Base-by-base conservation (phyloP, 352 stramenopile genomes). In the Phytophthora cryptogea region DNA sequence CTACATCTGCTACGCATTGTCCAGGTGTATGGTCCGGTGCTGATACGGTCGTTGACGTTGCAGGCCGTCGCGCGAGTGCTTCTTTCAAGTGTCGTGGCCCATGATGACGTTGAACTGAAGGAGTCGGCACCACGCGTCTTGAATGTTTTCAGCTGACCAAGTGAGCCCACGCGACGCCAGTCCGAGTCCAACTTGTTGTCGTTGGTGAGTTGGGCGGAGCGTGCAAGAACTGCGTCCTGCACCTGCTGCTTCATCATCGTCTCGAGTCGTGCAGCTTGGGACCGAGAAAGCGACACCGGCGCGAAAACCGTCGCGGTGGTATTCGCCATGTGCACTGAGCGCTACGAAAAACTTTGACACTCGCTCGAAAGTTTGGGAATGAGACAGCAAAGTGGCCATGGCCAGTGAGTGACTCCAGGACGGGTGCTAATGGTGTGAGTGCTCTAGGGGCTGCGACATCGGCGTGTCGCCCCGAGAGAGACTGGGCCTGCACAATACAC, bases 91-190 rank as follows among this genome's bases (percentile, higher is more conserved):
- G 64, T 74, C 10, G 70, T 66, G 0, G 57, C 46, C 67, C 68
- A 75, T 1, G 32, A 54, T n/a, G 63, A 58, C 1, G 33, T 59
- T 6, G 68, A 69, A 26, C 30, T 62, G 30, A 65, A 74, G 0
- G 63, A 58, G 57, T 79, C 70, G 8, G 49, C 27, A 0, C 71
- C 68, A 9, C 59, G 69, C 11, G 55, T 27, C 54, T 80, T 86
- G 61, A 70, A 86, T 2, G 71, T 77, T 17, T 72, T 73, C 31
- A 86, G 61, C 14, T 65, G 64, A 0, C 69, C 76, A 2, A 83
- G 48, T 4, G 66, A 59, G 8, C 61, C 72, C 17, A 74, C 69
- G 13, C 66, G 54, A 13, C 72, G 69, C 76, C 76, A 86, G 3
- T 77, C 58, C 14, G 68, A 42, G 27, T 77, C 68, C n/a, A 86